Base-by-base conservation (phyloP, 441 rosid genomes). In the Capsella rubella region DNA sequence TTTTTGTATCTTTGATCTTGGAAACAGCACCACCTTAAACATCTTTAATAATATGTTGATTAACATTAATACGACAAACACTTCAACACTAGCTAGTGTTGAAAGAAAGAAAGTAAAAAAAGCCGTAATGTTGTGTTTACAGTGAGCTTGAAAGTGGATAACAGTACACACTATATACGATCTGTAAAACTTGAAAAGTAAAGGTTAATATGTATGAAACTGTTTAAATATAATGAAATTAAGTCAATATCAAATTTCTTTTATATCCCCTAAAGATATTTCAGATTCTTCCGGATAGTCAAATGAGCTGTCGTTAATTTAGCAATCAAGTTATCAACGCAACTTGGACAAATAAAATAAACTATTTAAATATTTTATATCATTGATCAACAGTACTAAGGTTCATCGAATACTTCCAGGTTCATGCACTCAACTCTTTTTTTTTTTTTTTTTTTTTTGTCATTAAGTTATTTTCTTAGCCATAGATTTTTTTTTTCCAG, bases 361-460 rank as follows among this genome's bases (percentile, higher is more conserved):
- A 67, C 18, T 49, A 3, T 14, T 28, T 49, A 12, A 64, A 12
- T 54, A 64, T 46, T 53, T 35, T 45, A 54, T 58, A 74, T 66
- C 28, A 73, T 64, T 64, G 67, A 73, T 47, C 58, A 51, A 34
- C 46, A 47, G 43, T 27, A 49, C 29, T 51, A 8, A 67, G 69
- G 43, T 60, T 67, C 78, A 75, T 60, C 69, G 74, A 68, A 68
- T 68, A 61, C 42, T 45, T 9, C 69, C 69, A 68, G 69, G 58
- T 69, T 75, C 79, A 69, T 75, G 70, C 64, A 68, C 74, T 54
- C 76, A 21, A 21, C 25, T 21, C 25, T 21, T 1, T 21, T 21
- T 21, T 21, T 16, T 16, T 21, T 1, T 21, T 21, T 21, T 21
- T 16, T 16, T 21, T 21, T 21, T 21, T 75, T 75, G 56, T 75